phyloP scores from a whole-genome alignment of 495 filamentous ascomycete genomes.

The Viridothelium virens region DNA sequence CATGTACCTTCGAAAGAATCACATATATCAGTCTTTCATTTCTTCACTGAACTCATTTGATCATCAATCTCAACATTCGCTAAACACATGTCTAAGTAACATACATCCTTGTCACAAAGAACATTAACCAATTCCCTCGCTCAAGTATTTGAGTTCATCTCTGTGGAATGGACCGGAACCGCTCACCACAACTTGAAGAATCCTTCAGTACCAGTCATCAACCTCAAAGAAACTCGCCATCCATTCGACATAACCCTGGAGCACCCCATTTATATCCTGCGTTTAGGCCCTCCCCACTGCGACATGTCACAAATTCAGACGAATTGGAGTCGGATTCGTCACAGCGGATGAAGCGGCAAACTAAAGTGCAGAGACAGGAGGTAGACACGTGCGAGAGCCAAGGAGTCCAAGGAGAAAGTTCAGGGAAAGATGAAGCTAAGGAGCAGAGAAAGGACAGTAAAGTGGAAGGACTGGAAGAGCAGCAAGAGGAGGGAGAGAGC shows the following conservation, averaged over 20 bases:
- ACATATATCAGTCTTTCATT: too few species aligned
- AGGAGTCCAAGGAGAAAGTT: neutral
- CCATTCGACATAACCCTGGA: neutral
- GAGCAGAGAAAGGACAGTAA: constrained; percentile 6
- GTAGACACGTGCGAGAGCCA: neutral
- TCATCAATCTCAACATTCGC: neutral
- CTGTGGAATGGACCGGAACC: neutral
- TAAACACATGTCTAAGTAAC: neutral
- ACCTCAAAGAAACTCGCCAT: neutral
- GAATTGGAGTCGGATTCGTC: neutral
- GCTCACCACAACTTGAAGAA: neutral
- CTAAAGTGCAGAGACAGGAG: neutral
- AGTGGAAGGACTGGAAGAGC: neutral
- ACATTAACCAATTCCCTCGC: too few species aligned
- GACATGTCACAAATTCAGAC: constrained; percentile 1
- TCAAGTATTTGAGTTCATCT: too few species aligned
- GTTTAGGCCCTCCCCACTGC: neutral
- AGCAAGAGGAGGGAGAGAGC: neutral
- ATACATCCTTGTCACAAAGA: too few species aligned
- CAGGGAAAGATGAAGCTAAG: neutral
- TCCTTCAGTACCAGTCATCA: neutral
- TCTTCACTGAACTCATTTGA: neutral
- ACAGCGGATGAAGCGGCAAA: neutral
- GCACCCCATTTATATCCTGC: neutral
- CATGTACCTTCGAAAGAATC: neutral